Evolutionary conservation across 2,329 filamentous ascomycete species (phyloP).

Genomic region (Colletotrichum agaves): DNA sequence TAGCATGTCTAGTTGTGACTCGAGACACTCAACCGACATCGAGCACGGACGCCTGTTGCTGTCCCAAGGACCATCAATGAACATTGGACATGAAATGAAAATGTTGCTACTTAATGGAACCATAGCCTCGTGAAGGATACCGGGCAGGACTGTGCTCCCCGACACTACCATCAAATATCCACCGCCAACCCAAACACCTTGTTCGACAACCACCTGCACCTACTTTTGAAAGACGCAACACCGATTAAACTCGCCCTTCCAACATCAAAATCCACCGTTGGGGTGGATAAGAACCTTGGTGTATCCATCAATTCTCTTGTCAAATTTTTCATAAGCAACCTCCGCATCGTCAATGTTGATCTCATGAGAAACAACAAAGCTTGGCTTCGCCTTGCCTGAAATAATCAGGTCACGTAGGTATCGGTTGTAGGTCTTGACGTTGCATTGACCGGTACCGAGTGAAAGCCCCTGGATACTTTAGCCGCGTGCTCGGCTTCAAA

Average conservation of each 20-base stretch:
- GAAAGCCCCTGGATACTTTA: constrained; percentile 59
- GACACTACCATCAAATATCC: too few relatives aligned
- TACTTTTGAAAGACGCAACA: neutral
- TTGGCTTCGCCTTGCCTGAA: constrained; percentile 71
- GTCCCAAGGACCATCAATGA: too few relatives aligned
- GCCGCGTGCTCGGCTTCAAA: neutral
- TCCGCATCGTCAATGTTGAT: constrained; percentile 71
- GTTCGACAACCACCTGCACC: neutral
- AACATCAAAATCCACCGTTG: constrained; percentile 56
- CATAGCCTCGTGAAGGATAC: too few relatives aligned
- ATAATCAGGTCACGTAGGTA: constrained; percentile 75
- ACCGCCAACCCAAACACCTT: too few relatives aligned
- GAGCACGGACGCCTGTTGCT: too few relatives aligned
- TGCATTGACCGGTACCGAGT: constrained; percentile 72
- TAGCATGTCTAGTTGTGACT: too few relatives aligned
- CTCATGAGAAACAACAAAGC: constrained; percentile 74
- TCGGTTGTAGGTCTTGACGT: constrained; percentile 75
- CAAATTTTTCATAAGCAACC: constrained; percentile 72
- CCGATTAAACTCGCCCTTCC: neutral
- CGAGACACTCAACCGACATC: too few relatives aligned
- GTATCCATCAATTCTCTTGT: constrained; percentile 72
- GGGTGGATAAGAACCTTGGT: constrained; percentile 76
- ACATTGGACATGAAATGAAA: too few relatives aligned
- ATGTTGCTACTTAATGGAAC: too few relatives aligned
- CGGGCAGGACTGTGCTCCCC: too few relatives aligned